Base-by-base conservation (phyloP, 108 stramenopile genomes). In the Heterococcus sp. region DNA sequence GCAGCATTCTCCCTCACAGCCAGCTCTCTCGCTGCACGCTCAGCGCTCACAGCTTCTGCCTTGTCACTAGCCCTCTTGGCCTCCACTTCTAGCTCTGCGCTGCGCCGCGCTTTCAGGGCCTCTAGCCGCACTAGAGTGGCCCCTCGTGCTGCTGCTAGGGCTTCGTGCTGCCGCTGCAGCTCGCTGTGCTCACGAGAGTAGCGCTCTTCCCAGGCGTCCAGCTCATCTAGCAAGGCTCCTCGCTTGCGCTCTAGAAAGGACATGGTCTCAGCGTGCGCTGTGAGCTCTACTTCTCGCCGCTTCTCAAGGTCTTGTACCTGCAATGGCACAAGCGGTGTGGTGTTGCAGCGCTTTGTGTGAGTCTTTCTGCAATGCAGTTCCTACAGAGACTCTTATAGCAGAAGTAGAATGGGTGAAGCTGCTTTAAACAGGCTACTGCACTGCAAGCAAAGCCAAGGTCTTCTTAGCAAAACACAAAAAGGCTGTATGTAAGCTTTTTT, bases 221-320 rank as follows among this genome's bases (percentile, higher is more conserved):
- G 32, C 31, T 68, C 39, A 14, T 88, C 85, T 8, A 66, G 33
- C 5, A 87, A 46, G 35, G 76, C 66, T 2, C 75, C 74, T 35
- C 75, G 82, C 74, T 88, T 88, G 30, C 81, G 68, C 27, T 76
- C 84, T 11, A 88, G 76, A 36, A 88, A 88, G 1, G 79, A 82
- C 82, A 87, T 87, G 1, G 88, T 87, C 32, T 88, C 87, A 34
- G n/a, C 29, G 32, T 82, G 74, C 37, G 72, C 73, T 1, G 80
- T 73, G n/a, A 31, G 39, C 73, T 74, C 73, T 21, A 82, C 78
- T 21, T 68, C 71, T 31, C 63, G 71, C 1, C 38, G 65, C 29
- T 38, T 37, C 63, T 88, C 88, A 37, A 85, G 73, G 3, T 86
- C 77, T 37, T n/a, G n/a, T n/a, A n/a, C n/a, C n/a, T n/a, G n/a